Evolutionary conservation across 2,329 filamentous ascomycete genomes (phyloP).

Genomic region (Arthrobotrys iridis): DNA sequence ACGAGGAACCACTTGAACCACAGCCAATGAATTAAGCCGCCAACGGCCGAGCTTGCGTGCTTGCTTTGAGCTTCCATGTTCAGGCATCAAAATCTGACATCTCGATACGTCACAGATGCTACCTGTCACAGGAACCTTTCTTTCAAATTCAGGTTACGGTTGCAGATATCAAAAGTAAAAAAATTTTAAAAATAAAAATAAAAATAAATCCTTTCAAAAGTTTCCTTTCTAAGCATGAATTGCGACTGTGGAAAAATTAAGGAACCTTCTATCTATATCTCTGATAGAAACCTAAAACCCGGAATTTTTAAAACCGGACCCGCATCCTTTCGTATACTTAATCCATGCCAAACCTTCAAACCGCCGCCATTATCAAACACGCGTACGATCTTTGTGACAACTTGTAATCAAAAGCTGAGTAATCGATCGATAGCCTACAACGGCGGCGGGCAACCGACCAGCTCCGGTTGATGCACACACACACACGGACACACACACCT

Average conservation of each 20-base stretch:
- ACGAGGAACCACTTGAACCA: constrained; percentile 17
- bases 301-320: too few relatives aligned
- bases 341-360: not conserved
- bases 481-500: not conserved
- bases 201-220: not conserved
- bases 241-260: not conserved
- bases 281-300: constrained; percentile 15
- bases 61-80: constrained; percentile 20
- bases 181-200: not conserved
- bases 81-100: constrained; percentile 26
- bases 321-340: too few relatives aligned
- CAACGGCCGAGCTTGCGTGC: not conserved
- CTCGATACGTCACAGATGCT: constrained; percentile 33
- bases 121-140: constrained; percentile 1
- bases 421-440: too few relatives aligned
- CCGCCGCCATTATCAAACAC: not conserved
- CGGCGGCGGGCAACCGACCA: not conserved
- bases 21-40: not conserved
- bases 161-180: too few relatives aligned
- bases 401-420: constrained; percentile 9
- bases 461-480: not conserved
- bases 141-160: too few relatives aligned
- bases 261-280: constrained; percentile 2
- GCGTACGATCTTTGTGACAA: not conserved
- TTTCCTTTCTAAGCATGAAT: not conserved